These are phyloP conservation scores for Erythrobasidium hasegawianum DNA, from an alignment of 1,284 basidiomycete genomes.

Conservation along the genomic window DNA sequence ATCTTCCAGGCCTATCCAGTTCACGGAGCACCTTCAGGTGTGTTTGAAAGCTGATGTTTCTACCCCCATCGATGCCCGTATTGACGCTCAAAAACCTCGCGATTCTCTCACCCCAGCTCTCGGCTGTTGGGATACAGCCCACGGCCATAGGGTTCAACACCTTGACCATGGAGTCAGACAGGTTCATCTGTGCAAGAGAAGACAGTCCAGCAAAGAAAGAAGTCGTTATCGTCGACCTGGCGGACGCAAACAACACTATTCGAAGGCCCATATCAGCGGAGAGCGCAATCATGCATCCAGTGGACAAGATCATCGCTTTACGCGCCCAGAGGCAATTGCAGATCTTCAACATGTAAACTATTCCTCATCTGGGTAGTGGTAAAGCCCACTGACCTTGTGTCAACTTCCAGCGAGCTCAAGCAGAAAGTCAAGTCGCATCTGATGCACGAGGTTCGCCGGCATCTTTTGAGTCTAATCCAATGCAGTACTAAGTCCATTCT, in stretches of 20 bases:
- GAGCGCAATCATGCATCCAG: constrained; percentile 97
- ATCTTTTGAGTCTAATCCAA: neutral
- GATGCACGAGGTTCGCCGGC: constrained; percentile 63
- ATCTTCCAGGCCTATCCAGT: constrained; percentile 33
- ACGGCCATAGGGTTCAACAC: constrained; percentile 97
- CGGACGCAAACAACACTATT: constrained; percentile 92
- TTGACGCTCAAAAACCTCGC: neutral
- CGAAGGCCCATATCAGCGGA: constrained; percentile 96
- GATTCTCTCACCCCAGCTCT: constrained; percentile 83
- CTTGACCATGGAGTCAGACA: constrained; percentile 92
- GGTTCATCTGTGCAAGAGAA: constrained; percentile 74
- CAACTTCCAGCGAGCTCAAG: constrained; percentile 66
- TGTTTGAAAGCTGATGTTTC: neutral
- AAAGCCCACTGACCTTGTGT: neutral
- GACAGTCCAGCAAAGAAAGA: constrained; percentile 58
- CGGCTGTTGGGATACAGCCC: constrained; percentile 91
- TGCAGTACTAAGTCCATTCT: neutral
- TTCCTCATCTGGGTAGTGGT: neutral
- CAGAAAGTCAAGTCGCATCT: constrained; percentile 95
- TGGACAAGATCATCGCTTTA: constrained; percentile 93
- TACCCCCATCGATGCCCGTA: too few relatives aligned
- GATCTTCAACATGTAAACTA: constrained; percentile 78
- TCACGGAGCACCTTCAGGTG: constrained; percentile 36
- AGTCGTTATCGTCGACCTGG: constrained; percentile 94
- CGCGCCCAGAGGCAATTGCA: constrained; percentile 94